phyloP scores from a whole-genome alignment of 2,329 filamentous ascomycete genomes.

The Scortechinia acanthostroma region DNA sequence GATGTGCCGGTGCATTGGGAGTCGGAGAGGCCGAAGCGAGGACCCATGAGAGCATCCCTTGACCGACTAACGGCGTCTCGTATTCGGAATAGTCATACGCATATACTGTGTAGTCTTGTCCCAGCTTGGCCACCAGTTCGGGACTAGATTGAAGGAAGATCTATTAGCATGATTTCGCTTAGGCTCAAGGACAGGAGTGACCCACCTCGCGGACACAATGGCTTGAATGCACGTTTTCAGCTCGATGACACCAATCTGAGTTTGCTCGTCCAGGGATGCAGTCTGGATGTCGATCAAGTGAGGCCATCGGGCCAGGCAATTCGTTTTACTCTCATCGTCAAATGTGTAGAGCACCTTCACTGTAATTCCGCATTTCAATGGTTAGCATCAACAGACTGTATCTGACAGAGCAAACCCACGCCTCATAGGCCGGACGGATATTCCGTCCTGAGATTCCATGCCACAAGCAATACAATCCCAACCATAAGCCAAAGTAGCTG shows the following conservation, averaged over 20 bases:
- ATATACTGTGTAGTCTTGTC: slow-evolving; percentile 70
- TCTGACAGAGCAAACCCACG: not conserved
- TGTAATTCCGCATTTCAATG: slow-evolving; percentile 15
- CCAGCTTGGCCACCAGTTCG: slow-evolving; percentile 56
- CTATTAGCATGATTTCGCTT: not conserved
- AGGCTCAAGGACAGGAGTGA: not conserved
- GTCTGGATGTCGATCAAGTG: slow-evolving; percentile 59
- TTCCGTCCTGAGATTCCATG: slow-evolving; percentile 2
- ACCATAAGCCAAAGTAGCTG: not conserved
- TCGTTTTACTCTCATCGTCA: slow-evolving; percentile 65
- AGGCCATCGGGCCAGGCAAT: slow-evolving; percentile 64
- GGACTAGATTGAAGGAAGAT: slow-evolving; percentile 39
- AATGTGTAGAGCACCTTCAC: slow-evolving; percentile 73
- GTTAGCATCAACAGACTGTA: not conserved
- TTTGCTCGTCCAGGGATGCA: slow-evolving; percentile 55
- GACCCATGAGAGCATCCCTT: slow-evolving; percentile 68
- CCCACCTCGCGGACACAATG: slow-evolving; percentile 25
- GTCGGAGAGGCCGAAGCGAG: slow-evolving; percentile 47
- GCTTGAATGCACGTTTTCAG: slow-evolving; percentile 66
- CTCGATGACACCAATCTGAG: slow-evolving; percentile 65
- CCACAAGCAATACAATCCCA: not conserved
- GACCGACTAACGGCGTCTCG: slow-evolving; percentile 66
- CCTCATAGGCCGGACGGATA: slow-evolving; percentile 1
- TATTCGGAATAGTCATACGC: slow-evolving; percentile 73
- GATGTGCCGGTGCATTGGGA: slow-evolving; percentile 35